Conservation (phyloP, 306 rosid genomes). For the Alnus rubra region DNA sequence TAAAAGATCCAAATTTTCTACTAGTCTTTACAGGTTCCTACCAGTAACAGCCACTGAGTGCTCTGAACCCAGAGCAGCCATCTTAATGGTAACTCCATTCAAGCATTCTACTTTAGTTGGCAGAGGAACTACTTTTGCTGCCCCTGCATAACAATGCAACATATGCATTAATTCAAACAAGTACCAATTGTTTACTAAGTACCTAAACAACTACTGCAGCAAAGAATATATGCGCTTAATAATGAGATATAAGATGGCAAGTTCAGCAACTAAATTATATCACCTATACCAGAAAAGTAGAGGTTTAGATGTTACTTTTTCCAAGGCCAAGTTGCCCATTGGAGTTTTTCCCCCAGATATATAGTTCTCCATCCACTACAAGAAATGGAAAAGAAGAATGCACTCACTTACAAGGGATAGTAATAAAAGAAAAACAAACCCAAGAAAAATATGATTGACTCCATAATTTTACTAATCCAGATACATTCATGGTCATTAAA, state of each 20-base stretch:
- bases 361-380: conserved; percentile 83
- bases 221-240: neutral
- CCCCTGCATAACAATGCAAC: conserved; percentile 50
- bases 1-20: neutral
- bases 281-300: conserved; percentile 22
- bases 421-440: neutral
- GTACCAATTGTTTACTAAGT: conserved; percentile 12
- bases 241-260: conserved; percentile 10
- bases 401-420: neutral
- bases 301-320: conserved; percentile 62
- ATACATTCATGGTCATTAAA: neutral
- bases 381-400: neutral
- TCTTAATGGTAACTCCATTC: conserved; percentile 69
- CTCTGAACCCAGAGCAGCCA: conserved; percentile 85
- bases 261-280: neutral
- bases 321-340: conserved; percentile 95
- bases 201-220: conserved; percentile 20
- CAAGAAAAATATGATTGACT: neutral
- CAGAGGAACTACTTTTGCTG: conserved; percentile 54
- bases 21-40: conserved; percentile 30
- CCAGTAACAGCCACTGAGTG: conserved; percentile 87
- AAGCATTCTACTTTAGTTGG: conserved; percentile 87
- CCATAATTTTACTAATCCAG: neutral
- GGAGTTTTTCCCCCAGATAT: conserved; percentile 91
- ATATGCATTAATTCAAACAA: conserved; percentile 20